Base-by-base conservation (phyloP, 345 rosid species). In the Balakata baccata region DNA sequence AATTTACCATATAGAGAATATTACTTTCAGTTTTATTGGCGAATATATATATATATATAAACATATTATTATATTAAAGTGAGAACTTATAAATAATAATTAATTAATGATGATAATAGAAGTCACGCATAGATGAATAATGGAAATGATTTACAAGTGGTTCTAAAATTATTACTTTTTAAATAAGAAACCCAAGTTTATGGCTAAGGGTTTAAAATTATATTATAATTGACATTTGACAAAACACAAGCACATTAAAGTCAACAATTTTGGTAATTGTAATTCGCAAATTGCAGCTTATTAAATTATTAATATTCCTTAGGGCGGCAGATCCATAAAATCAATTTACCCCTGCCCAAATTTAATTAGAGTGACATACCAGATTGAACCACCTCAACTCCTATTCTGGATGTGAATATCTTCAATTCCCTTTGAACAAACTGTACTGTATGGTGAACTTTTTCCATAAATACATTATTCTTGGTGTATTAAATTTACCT, bases 281-380 rank as follows among this genome's bases (percentile, higher is more conserved):
- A 56, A 68, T 38, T 38, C 64, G 65, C 83, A 76, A 76, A 67
- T 81, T 67, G 81, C 53, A 46, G 22, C 50, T 47, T 72, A 22
- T 52, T 56, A 65, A 20, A 29, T 29, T 29, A 29, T 29, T 29
- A 29, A 29, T 54, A 41, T 22, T 38, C 11, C 11, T 64, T 11
- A 13, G 29, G 64, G 45, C 70, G 60, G 61, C 45, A 1, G 16
- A 20, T 65, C 34, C 11, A 46, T 23, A 46, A 17, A 47, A 46
- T 22, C 47, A 66, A 46, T 18, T 29, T 29, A 29, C 34, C 34
- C 2, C 34, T 29, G n/a, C n/a, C 2, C 1, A 29, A 29, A 29
- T 29, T 29, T 65, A 65, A 49, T 66, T 34, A 46, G 13, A 16
- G 16, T 25, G 13, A 23, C n/a, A 12, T 5, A 66, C 13, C 34